Conservation (phyloP, 2,329 filamentous ascomycete species). For the Aspergillus costaricaensis region DNA sequence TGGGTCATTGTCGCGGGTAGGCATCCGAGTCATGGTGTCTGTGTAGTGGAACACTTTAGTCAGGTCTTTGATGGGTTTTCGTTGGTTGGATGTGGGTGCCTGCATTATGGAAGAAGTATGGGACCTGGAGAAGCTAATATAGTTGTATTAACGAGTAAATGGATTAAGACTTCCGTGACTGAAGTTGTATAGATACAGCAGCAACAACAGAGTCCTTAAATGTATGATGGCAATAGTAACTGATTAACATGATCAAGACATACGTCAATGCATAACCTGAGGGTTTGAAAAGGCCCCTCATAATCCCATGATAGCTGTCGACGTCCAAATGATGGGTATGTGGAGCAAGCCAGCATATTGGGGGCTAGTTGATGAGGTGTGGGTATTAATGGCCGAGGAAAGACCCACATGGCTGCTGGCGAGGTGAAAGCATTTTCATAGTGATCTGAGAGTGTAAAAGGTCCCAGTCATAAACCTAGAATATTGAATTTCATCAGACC, state of each 20-base stretch:
- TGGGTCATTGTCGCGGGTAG: constrained; percentile 32
- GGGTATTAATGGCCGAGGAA: background rate
- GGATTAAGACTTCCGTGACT: too few species aligned
- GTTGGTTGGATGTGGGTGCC: constrained; percentile 21
- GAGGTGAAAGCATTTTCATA: too few species aligned
- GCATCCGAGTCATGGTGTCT: constrained; percentile 31
- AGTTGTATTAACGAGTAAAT: too few species aligned
- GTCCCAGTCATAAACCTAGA: fast-evolving
- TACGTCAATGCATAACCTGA: background rate
- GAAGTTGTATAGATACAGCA: too few species aligned
- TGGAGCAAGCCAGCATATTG: background rate
- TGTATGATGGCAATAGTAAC: background rate
- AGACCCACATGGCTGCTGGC: background rate
- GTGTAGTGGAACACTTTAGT: constrained; percentile 34
- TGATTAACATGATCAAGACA: background rate
- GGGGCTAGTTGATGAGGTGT: background rate
- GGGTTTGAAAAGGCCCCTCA: background rate
- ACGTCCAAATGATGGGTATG: background rate
- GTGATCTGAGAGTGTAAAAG: too few species aligned
- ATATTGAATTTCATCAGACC: too few species aligned
- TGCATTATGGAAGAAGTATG: constrained; percentile 25
- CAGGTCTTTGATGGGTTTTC: constrained; percentile 28
- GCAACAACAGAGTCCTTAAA: too few species aligned
- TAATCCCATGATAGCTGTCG: background rate
- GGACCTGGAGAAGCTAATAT: too few species aligned